Conservation (phyloP, 1,284 basidiomycete species). For the Pyrrhoderma noxium region DNA sequence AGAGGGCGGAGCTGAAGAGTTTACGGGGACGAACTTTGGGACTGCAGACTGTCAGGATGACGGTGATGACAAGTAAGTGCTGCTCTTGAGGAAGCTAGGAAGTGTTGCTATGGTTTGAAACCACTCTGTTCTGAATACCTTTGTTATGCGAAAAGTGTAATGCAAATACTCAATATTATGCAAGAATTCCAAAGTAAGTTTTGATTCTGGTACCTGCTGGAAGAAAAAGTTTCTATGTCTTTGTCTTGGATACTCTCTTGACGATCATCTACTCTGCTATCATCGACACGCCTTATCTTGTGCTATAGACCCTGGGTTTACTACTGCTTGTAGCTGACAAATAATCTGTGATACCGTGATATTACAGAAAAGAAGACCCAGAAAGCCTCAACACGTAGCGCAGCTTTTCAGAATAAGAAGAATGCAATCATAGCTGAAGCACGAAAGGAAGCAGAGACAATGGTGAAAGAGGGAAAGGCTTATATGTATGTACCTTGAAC, state of each 20-base stretch:
- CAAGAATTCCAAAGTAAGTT: constrained; percentile 28
- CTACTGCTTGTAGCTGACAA: background rate
- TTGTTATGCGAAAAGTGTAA: constrained; percentile 17
- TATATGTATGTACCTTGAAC: constrained; percentile 23
- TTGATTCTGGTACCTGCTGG: background rate
- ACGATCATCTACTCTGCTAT: background rate
- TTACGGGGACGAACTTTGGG: constrained; percentile 10
- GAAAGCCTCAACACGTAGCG: constrained; percentile 25
- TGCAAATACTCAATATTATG: constrained; percentile 28
- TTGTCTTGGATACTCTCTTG: background rate
- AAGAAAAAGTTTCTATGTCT: too few relatives aligned
- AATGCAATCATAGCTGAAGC: constrained; percentile 24
- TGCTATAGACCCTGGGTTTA: too few relatives aligned
- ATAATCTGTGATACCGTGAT: background rate
- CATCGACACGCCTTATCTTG: too few relatives aligned
- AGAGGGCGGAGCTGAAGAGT: constrained; percentile 8
- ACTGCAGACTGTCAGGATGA: constrained; percentile 17
- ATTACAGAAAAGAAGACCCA: constrained; percentile 27
- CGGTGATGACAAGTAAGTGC: constrained; percentile 25
- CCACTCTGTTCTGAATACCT: too few relatives aligned
- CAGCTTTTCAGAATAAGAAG: constrained; percentile 28
- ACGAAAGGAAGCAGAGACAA: constrained; percentile 24
- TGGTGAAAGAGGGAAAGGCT: constrained; percentile 24
- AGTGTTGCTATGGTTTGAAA: too few relatives aligned
- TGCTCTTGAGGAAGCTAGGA: too few relatives aligned